These are phyloP conservation scores for Corniculantispora saksenae DNA, from an alignment of 2,329 filamentous ascomycete genomes.

Conservation along the genomic window DNA sequence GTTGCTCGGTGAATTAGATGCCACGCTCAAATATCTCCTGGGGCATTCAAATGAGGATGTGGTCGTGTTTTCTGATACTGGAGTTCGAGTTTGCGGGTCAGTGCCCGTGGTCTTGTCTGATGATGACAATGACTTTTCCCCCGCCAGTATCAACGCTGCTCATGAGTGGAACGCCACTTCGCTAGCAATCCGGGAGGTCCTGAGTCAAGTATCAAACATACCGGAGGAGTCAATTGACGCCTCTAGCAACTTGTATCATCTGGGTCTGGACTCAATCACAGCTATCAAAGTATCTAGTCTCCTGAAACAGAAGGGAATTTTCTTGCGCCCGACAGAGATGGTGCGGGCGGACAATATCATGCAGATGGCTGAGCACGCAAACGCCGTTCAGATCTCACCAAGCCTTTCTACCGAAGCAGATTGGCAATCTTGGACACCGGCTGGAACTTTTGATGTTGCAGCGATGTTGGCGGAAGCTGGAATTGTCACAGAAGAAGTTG, in stretches of 20 bases:
- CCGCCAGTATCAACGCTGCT: neutral
- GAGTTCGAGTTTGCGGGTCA: slow-evolving; percentile 68
- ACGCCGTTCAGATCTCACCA: neutral
- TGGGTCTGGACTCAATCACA: slow-evolving; percentile 89
- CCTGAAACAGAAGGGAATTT: slow-evolving; percentile 63
- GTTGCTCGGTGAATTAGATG: slow-evolving; percentile 62
- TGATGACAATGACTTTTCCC: neutral
- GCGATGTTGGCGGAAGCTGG: slow-evolving; percentile 41
- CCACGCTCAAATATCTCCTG: slow-evolving; percentile 59
- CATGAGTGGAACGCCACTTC: slow-evolving; percentile 38
- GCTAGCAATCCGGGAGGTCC: slow-evolving; percentile 44
- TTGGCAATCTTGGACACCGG: slow-evolving; percentile 27
- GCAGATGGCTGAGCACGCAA: slow-evolving; percentile 55
- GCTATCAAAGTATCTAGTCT: slow-evolving; percentile 80
- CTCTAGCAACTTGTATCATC: slow-evolving; percentile 71
- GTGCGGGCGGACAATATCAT: slow-evolving; percentile 64
- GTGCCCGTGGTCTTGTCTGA: slow-evolving; percentile 28
- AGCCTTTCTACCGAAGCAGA: neutral
- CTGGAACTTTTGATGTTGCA: slow-evolving; percentile 40
- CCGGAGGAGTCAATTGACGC: slow-evolving; percentile 58
- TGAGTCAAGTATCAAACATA: slow-evolving; percentile 62
- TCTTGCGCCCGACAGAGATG: slow-evolving; percentile 70
- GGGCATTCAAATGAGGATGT: slow-evolving; percentile 48
- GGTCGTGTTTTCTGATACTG: slow-evolving; percentile 52
- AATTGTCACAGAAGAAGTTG: slow-evolving; percentile 48